Evolutionary conservation across 176 grass and related monocot species (phyloP), one percentile per base, ranked within the genome.

Genomic region (Guadua angustifolia): DNA sequence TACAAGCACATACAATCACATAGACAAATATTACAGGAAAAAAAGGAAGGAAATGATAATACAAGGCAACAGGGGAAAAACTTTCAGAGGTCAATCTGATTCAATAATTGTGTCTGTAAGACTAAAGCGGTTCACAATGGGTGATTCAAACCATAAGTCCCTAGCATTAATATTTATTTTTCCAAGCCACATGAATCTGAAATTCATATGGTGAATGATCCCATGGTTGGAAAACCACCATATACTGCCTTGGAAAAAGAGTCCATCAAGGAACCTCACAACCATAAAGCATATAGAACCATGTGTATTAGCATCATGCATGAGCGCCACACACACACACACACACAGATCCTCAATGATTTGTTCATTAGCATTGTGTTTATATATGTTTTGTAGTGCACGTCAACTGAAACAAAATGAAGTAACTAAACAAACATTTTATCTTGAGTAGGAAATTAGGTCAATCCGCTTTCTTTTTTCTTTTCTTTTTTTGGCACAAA

Each of bases 1-100:
- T 99, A 82, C 61, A 94, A 55, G 24, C 47, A 84, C 73, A 85
- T 71, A 78, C 67, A 83, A 71, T 26, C 33, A 67, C 62, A 82
- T n/a, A 70, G 66, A 69, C 14, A 86, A 32, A 7, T 56, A 66
- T 40, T 76, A 43, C 9, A 79, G 32, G 43, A 43, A 60, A 29
- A 16, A 44, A 14, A 45, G 65, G 7, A 84, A 60, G 21, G 63
- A 43, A 79, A 80, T 46, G 25, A 43, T 69, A 61, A 79, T 47
- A 42, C 13, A 24, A 50, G 32, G 33, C 17, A 80, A 40, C 25
- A 63, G 11, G n/a, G n/a, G 5, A 73, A 63, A 79, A 69, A 8
- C 26, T 35, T 33, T 49, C n/a, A 71, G 6, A n/a, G 18, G 55
- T 5, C 47, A 46, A 26, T 78, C 61, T 61, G 40, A 45, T 73